Conservation (phyloP, 2,329 filamentous ascomycete species). For the Fusarium equiseti region DNA sequence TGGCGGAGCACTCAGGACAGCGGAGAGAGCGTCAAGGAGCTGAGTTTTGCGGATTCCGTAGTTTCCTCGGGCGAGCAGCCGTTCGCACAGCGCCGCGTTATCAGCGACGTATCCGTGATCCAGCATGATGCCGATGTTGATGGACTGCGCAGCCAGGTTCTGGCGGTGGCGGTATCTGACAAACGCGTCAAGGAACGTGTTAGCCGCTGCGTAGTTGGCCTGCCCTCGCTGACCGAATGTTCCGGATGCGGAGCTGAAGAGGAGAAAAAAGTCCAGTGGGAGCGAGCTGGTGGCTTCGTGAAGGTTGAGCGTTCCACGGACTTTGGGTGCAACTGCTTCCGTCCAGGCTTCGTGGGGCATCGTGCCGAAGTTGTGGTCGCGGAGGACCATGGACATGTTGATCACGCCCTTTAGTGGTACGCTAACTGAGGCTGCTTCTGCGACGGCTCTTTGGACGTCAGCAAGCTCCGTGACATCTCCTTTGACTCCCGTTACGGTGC, state of each 20-base stretch:
- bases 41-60: constrained; percentile 8
- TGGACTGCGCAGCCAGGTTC: constrained; percentile 1
- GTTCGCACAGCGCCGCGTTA: constrained; percentile 3
- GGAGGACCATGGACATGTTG: constrained; percentile 10
- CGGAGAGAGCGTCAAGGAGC: constrained; percentile 7
- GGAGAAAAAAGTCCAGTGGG: constrained; percentile 9
- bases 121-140: constrained; percentile 2
- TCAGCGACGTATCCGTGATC: constrained; percentile 11
- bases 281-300: constrained; percentile 5
- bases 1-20: constrained; percentile 3
- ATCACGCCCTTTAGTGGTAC: constrained; percentile 3
- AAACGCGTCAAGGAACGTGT: constrained; percentile 15
- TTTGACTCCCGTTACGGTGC: background rate
- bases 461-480: constrained; percentile 6
- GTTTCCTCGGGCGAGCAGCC: constrained; percentile 9
- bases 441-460: constrained; percentile 5
- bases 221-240: constrained; percentile 9
- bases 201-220: constrained; percentile 4
- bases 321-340: background rate
- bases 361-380: background rate
- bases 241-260: constrained; percentile 6
- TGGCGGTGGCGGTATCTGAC: constrained; percentile 4
- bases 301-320: constrained; percentile 4
- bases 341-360: constrained; percentile 1
- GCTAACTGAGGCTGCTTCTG: constrained; percentile 4